These are phyloP conservation scores for Amanita subjunquillea DNA, from an alignment of 768 basidiomycete genomes.

Conservation along the genomic window DNA sequence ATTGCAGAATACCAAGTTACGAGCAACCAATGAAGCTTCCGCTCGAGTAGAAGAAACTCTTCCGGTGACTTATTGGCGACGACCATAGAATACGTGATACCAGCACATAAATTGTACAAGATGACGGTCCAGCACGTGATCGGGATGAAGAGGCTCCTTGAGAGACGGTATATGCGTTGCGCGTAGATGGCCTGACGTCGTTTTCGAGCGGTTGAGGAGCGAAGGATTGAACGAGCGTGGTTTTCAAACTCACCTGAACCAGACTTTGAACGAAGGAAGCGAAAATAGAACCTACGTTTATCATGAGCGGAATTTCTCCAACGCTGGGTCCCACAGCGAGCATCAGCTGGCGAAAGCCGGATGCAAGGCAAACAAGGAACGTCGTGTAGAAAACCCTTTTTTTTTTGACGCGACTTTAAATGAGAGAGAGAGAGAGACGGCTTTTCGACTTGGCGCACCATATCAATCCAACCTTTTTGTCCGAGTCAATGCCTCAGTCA, in stretches of 20 bases:
- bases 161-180: not conserved
- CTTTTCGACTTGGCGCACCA: not conserved
- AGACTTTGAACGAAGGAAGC: not conserved
- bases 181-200: not conserved
- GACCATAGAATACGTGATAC: not conserved
- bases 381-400: not conserved
- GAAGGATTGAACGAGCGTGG: not conserved
- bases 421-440: not conserved
- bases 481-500: not conserved
- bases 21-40: not conserved
- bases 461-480: not conserved
- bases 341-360: not conserved
- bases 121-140: not conserved
- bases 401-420: not conserved
- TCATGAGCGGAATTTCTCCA: not conserved
- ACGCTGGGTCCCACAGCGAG: not conserved
- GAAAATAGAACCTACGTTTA: not conserved
- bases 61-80: not conserved
- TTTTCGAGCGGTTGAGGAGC: not conserved
- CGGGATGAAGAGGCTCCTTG: not conserved
- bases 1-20: not conserved
- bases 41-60: not conserved
- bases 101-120: not conserved
- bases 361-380: not conserved
- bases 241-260: not conserved